phyloP scores from a whole-genome alignment of 768 basidiomycete species.

The Neoboletus subvelutipes region DNA sequence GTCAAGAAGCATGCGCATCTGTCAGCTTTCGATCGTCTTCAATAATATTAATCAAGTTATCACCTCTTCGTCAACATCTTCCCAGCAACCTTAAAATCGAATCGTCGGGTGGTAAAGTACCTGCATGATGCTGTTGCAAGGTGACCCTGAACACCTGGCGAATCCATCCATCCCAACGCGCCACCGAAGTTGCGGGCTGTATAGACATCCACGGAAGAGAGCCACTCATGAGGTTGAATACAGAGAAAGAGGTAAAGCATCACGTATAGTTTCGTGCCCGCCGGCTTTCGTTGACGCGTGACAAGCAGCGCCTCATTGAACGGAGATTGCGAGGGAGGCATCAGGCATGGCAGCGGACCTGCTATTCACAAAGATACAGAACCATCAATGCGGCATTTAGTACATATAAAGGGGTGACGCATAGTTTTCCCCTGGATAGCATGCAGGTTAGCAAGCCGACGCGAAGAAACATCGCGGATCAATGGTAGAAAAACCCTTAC shows the following conservation, averaged over 20 bases:
- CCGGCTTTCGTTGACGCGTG: conserved; percentile 15
- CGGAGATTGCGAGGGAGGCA: conserved; percentile 8
- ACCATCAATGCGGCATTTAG: conserved; percentile 11
- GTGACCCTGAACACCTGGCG: conserved; percentile 11
- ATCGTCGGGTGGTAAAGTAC: neutral
- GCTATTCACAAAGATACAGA: conserved; percentile 28
- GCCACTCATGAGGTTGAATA: conserved; percentile 21
- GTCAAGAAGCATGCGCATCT: conserved; percentile 3
- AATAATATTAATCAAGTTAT: conserved; percentile 20
- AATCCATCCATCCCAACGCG: conserved; percentile 7
- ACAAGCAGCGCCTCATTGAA: conserved; percentile 9
- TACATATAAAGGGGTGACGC: conserved; percentile 24
- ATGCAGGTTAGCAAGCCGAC: conserved; percentile 11
- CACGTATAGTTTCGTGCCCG: conserved; percentile 25
- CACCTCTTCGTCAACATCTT: conserved; percentile 6
- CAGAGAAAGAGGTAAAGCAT: conserved; percentile 21
- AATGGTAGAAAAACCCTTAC: conserved; percentile 4
- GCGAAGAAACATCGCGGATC: neutral
- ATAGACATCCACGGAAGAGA: conserved; percentile 18
- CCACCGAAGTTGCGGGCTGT: conserved; percentile 11
- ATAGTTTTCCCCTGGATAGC: conserved; percentile 12
- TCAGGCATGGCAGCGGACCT: conserved; percentile 21
- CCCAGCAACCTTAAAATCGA: conserved; percentile 21
- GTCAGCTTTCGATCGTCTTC: conserved; percentile 12
- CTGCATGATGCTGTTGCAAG: neutral